These are phyloP conservation scores for Xerocomellus intermedius DNA, from an alignment of 768 basidiomycete genomes.

Conservation along the genomic window DNA sequence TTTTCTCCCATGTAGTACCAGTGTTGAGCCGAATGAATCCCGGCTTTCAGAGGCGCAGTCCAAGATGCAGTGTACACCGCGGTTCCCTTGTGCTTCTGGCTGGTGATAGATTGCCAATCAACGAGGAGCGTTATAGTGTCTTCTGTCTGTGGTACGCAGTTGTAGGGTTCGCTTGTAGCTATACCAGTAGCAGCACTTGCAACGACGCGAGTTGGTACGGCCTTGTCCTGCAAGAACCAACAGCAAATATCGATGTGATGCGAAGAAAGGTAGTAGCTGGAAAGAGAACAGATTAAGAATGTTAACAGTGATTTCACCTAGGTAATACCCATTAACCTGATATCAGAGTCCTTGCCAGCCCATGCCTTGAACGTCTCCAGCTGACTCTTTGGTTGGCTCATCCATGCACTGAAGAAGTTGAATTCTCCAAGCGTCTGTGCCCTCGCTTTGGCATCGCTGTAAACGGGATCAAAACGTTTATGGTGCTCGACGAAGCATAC, in stretches of 20 bases:
- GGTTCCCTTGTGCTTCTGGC: slow-evolving; percentile 74
- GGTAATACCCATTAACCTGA: slow-evolving; percentile 49
- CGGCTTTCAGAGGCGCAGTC: slow-evolving; percentile 88
- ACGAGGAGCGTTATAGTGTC: slow-evolving; percentile 95
- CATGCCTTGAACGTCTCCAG: slow-evolving; percentile 93
- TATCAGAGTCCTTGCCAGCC: slow-evolving; percentile 94
- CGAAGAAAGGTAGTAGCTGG: slow-evolving; percentile 91
- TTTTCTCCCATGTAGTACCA: slow-evolving; percentile 97
- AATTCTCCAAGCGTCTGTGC: slow-evolving; percentile 80
- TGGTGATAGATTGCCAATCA: slow-evolving; percentile 85
- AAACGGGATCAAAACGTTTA: slow-evolving; percentile 89
- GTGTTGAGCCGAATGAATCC: slow-evolving; percentile 88
- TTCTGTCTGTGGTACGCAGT: slow-evolving; percentile 83
- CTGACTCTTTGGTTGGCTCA: slow-evolving; percentile 96
- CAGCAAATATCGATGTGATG: slow-evolving; percentile 91
- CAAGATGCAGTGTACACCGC: slow-evolving; percentile 93
- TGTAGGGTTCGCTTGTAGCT: slow-evolving; percentile 85
- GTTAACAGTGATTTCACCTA: neutral
- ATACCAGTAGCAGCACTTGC: slow-evolving; percentile 91
- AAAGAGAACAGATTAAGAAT: neutral
- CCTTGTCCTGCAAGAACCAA: slow-evolving; percentile 78
- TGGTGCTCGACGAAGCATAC: slow-evolving; percentile 95
- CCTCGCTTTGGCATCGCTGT: slow-evolving; percentile 84
- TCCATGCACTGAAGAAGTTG: slow-evolving; percentile 96
- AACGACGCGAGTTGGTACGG: slow-evolving; percentile 79